These are phyloP conservation scores for Candida silvicultrix DNA, from an alignment of 805 yeast species.

Conservation along the genomic window DNA sequence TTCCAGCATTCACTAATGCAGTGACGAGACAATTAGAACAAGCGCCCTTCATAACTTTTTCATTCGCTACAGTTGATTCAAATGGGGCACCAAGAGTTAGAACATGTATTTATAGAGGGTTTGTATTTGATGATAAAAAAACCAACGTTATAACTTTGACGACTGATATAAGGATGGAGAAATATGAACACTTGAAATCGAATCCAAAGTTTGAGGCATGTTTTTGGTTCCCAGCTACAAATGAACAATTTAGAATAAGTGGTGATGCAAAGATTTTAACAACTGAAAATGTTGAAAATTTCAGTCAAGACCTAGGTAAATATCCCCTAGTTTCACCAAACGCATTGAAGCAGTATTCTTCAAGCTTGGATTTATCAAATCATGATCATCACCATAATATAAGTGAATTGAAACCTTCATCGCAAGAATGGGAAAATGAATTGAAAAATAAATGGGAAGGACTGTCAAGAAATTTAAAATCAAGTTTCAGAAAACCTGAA, in stretches of 20 bases:
- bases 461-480: slow-evolving; percentile 52
- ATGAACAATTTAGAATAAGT: slow-evolving; percentile 66
- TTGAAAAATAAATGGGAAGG: slow-evolving; percentile 54
- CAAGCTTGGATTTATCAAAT: slow-evolving; percentile 17
- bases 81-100: slow-evolving; percentile 55
- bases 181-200: slow-evolving; percentile 40
- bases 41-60: slow-evolving; percentile 52
- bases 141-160: slow-evolving; percentile 64
- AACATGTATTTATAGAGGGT: slow-evolving; percentile 69
- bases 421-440: slow-evolving; percentile 65
- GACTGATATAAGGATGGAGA: slow-evolving; percentile 66
- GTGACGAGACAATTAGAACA: slow-evolving; percentile 38
- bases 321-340: slow-evolving; percentile 27
- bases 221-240: slow-evolving; percentile 56
- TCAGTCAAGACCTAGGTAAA: slow-evolving; percentile 13
- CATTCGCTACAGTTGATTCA: slow-evolving; percentile 59
- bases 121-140: slow-evolving; percentile 60
- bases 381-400: slow-evolving; percentile 6
- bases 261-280: slow-evolving; percentile 53
- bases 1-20: slow-evolving; percentile 54
- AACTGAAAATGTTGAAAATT: slow-evolving; percentile 7
- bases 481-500: slow-evolving; percentile 64
- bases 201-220: slow-evolving; percentile 68
- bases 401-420: slow-evolving; percentile 36
- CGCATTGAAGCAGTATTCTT: slow-evolving; percentile 13